phyloP scores from a whole-genome alignment of 768 basidiomycete genomes.

The Cubamyces lactineus region DNA sequence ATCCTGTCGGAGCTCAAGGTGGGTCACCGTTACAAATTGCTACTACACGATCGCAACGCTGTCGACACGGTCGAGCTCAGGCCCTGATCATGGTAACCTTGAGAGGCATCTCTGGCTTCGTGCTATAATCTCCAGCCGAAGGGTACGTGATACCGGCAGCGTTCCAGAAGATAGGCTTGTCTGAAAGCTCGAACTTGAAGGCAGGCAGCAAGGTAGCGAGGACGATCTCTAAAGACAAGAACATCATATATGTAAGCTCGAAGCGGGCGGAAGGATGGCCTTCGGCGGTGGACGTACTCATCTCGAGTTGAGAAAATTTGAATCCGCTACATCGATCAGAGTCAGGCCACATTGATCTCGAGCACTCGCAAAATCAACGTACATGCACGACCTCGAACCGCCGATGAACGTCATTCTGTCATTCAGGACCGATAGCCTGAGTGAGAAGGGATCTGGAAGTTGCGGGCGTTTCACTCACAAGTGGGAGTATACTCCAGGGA shows the following conservation, averaged over 20 bases:
- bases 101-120: constrained; percentile 27
- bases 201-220: constrained; percentile 31
- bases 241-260: no score
- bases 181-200: constrained; percentile 33
- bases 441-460: no score
- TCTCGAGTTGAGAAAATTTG: constrained; percentile 29
- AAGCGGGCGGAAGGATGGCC: background rate
- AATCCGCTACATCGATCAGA: constrained; percentile 19
- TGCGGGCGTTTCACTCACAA: no score
- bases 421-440: background rate
- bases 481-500: constrained; percentile 26
- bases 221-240: constrained; percentile 30
- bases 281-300: constrained; percentile 21
- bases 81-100: constrained; percentile 19
- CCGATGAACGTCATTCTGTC: constrained; percentile 35
- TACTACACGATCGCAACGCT: no score
- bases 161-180: constrained; percentile 34
- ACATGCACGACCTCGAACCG: constrained; percentile 35
- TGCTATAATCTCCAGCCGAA: constrained; percentile 12
- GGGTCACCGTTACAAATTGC: no score
- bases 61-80: background rate
- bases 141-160: constrained; percentile 32
- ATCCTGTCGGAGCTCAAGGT: no score
- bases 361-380: background rate
- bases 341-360: background rate